Evolutionary conservation across 164 flowering plant species (phyloP), one percentile per base, ranked within the genome.

Genomic region (Malania oleifera): DNA sequence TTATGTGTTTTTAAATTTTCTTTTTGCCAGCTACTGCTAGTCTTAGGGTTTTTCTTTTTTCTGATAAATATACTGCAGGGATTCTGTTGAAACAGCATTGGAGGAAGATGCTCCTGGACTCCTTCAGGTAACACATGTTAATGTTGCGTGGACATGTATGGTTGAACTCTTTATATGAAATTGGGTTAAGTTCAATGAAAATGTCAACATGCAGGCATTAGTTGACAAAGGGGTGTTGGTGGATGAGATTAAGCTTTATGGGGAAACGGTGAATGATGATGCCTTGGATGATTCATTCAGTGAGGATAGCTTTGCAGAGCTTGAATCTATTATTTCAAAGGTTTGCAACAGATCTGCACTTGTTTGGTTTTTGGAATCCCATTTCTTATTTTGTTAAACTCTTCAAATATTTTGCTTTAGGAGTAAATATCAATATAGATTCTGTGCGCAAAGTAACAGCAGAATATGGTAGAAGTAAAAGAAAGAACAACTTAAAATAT

Each of bases 91-190:
- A 73, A 82, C 80, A 27, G 96, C 98, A 8, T 59, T 93, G 51
- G 89, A 87, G 72, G 98, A 93, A 72, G 98, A 93, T 87, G 97
- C 87, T 64, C 97, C 98, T 54, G 98, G 87, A 52, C 92, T 93
- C 52, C 77, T 93, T 53, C 73, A 78, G 96, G 98, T 87, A 76
- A 47, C 44, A 14, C 40, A 38, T 50, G 20, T 55, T 35, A 22
- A 13, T 46, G 35, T 46, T 48, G 12, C 26, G n/a, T 2, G 44
- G 8, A 11, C 12, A 11, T 48, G 3, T 48, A 5, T 20, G 18
- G 23, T 48, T 20, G 17, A 17, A 0, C 24, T 7, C 18, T 22
- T 48, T 9, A 17, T n/a, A n/a, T 20, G 27, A 29, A 28, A 52
- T 57, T n/a, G 17, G 5, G 19, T 52, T 17, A 29, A 47, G 28